Percentiles rank a stretch among this genome's conserved stretches.
phyloP scores from a whole-genome alignment of 2,329 filamentous ascomycete genomes.

The Verticillium albo-atrum region DNA sequence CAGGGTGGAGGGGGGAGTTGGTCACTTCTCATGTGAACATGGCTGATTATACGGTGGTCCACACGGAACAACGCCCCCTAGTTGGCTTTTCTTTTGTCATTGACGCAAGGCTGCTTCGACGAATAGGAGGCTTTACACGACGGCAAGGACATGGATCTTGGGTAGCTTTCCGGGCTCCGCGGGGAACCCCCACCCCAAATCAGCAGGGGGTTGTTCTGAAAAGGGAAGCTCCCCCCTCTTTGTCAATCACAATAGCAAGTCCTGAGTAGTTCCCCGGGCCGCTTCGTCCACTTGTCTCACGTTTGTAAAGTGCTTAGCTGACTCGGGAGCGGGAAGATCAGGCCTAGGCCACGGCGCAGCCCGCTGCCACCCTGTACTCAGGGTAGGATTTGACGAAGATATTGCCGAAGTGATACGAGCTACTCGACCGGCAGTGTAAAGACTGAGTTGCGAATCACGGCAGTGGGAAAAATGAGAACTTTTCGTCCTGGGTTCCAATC shows the following conservation, averaged over 20 bases:
- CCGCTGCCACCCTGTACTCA: background rate
- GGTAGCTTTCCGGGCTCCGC: background rate
- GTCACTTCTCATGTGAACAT: background rate
- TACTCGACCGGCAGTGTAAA: background rate
- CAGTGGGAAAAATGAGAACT: background rate
- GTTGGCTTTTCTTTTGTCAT: background rate
- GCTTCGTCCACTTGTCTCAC: background rate
- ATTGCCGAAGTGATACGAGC: background rate
- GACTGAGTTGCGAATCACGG: background rate
- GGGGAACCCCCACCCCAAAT: background rate
- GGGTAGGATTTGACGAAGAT: background rate
- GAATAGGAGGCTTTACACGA: background rate
- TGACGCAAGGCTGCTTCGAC: background rate
- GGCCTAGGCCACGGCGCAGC: background rate
- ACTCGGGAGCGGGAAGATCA: background rate
- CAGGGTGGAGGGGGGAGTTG: background rate
- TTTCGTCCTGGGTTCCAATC: background rate
- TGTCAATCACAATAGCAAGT: background rate
- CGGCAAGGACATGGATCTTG: background rate
- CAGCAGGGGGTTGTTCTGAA: background rate
- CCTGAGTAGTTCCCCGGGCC: background rate
- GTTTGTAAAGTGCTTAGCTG: background rate
- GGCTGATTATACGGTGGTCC: background rate
- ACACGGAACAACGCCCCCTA: background rate
- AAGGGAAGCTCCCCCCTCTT: background rate